Conservation (phyloP, 768 basidiomycete species). For the Sarcodon aspratus region DNA sequence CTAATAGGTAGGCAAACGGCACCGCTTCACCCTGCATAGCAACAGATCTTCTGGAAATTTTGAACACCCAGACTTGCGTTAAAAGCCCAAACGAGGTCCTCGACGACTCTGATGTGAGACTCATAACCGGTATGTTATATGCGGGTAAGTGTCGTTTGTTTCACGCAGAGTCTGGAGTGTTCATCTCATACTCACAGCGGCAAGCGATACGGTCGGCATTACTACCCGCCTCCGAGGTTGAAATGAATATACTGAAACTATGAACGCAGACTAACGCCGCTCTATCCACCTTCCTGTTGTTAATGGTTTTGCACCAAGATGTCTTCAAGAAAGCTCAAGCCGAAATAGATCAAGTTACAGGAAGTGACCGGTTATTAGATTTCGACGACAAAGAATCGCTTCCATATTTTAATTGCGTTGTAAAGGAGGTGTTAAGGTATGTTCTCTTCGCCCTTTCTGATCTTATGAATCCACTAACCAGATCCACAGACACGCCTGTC, state of each 20-base stretch:
- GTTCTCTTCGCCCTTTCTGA: too few species aligned
- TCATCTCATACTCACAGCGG: too few species aligned
- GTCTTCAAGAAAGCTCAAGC: constrained; percentile 26
- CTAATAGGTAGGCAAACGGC: neutral
- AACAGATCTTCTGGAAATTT: neutral
- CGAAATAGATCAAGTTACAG: constrained; percentile 32
- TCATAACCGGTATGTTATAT: constrained; percentile 11
- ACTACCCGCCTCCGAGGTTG: too few species aligned
- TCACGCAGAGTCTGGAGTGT: neutral
- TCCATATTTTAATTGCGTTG: too few species aligned
- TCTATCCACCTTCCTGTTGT: constrained; percentile 27
- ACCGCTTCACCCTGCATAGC: neutral
- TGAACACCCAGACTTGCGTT: neutral
- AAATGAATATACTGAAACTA: too few species aligned
- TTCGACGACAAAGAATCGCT: too few species aligned
- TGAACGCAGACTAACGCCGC: constrained; percentile 31
- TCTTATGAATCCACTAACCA: neutral
- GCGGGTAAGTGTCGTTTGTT: constrained; percentile 6
- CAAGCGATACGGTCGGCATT: too few species aligned
- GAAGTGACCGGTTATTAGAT: too few species aligned
- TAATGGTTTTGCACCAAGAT: constrained; percentile 27
- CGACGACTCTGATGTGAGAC: constrained; percentile 12
- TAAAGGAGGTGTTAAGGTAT: too few species aligned
- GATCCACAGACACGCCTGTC: constrained; percentile 7
- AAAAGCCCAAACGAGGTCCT: neutral